phyloP scores from a whole-genome alignment of 2,329 filamentous ascomycete genomes.

The Bipolaris victoriae region DNA sequence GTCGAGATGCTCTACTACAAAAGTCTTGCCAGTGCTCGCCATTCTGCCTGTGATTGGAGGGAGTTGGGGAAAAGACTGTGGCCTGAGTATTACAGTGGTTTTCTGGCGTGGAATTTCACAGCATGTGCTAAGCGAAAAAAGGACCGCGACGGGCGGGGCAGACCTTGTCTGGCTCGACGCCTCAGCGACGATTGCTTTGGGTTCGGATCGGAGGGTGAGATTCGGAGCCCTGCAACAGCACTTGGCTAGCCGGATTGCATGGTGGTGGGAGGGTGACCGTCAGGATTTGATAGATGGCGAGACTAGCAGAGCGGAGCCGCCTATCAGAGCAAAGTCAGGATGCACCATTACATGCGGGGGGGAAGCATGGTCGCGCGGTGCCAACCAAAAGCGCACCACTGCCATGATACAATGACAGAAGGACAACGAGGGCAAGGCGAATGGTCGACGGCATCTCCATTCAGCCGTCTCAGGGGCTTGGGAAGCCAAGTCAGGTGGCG shows the following conservation, averaged over 20 bases:
- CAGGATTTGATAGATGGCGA: conserved; percentile 16
- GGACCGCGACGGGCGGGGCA: neutral
- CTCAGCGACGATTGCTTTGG: conserved; percentile 2
- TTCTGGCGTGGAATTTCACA: conserved; percentile 9
- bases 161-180: neutral
- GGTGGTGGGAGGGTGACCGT: conserved; percentile 25
- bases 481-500: conserved; percentile 30
- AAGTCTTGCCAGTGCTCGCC: conserved; percentile 65
- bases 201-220: conserved; percentile 22
- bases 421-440: conserved; percentile 5
- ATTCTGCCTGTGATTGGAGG: conserved; percentile 28
- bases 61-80: conserved; percentile 22
- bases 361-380: conserved; percentile 5
- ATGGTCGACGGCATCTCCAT: conserved; percentile 18
- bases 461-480: conserved; percentile 23
- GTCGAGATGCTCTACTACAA: conserved; percentile 96
- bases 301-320: conserved; percentile 23
- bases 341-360: conserved; percentile 16
- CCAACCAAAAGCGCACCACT: conserved; percentile 8
- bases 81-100: conserved; percentile 3
- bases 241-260: conserved; percentile 31
- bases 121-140: conserved; percentile 8
- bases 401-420: conserved; percentile 8
- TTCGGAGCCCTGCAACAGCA: conserved; percentile 39
- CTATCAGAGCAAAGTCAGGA: conserved; percentile 19